A percentile compares a stretch with the other conserved stretches of the same genome.
Evolutionary conservation across 2,329 filamentous ascomycete genomes (phyloP).

Genomic region (Monilinia fructicola): DNA sequence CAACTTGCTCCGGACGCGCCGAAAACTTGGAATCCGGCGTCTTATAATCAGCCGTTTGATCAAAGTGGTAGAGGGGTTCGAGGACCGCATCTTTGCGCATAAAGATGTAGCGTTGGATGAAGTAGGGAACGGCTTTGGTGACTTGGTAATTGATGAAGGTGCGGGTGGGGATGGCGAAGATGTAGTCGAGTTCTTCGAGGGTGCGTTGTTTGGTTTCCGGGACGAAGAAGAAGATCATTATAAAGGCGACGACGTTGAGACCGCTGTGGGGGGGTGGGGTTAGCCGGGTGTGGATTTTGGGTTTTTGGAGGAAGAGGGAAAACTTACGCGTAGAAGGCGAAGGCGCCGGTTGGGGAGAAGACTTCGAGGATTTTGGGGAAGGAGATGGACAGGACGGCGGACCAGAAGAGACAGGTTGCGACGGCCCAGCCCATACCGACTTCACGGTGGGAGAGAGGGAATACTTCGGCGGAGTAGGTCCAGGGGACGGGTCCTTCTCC

Average conservation of each 20-base stretch:
- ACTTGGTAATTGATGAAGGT: conserved; percentile 34
- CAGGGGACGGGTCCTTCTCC: conserved; percentile 63
- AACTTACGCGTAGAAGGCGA: conserved; percentile 50
- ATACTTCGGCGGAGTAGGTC: conserved; percentile 61
- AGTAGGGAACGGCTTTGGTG: conserved; percentile 43
- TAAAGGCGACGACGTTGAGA: conserved; percentile 54
- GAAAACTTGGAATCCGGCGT: background rate
- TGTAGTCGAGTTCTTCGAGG: conserved; percentile 46
- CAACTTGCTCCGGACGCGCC: conserved; percentile 4
- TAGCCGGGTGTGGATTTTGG: background rate
- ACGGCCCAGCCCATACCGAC: conserved; percentile 63
- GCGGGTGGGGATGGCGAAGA: conserved; percentile 45
- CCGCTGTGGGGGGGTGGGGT: conserved; percentile 30
- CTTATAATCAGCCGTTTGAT: conserved; percentile 7
- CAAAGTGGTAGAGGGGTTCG: conserved; percentile 22
- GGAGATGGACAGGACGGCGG: conserved; percentile 61
- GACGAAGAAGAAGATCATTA: conserved; percentile 56
- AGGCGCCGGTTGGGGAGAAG: conserved; percentile 45
- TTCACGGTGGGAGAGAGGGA: conserved; percentile 62
- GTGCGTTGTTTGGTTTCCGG: conserved; percentile 56
- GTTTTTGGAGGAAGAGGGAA: too few relatives aligned
- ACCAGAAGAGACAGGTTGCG: conserved; percentile 59
- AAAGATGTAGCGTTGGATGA: conserved; percentile 21
- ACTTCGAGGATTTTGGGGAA: conserved; percentile 34
- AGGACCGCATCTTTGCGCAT: conserved; percentile 5